These are phyloP conservation scores for Pyricularia sp. DNA, from an alignment of 2,329 filamentous ascomycete genomes.

Conservation along the genomic window DNA sequence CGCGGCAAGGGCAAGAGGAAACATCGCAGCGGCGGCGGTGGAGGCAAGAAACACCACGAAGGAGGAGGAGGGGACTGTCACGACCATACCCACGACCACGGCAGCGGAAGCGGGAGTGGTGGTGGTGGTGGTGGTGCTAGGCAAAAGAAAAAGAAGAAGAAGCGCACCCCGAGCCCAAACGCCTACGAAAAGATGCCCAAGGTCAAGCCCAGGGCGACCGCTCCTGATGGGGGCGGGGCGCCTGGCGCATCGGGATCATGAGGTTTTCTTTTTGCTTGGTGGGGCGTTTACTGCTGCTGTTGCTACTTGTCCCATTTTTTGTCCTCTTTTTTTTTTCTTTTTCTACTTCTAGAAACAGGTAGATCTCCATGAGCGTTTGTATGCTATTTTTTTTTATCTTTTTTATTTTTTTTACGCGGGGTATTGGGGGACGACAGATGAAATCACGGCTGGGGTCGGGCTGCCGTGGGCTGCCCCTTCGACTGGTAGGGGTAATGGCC, in stretches of 20 bases:
- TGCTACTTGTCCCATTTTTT: neutral
- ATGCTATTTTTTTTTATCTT: no score
- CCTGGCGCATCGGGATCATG: neutral
- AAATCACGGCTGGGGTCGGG: no score
- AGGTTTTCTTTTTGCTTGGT: neutral
- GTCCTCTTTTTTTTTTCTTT: no score
- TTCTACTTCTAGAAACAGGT: no score
- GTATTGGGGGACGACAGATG: no score
- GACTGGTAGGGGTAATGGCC: no score
- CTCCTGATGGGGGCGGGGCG: constrained; percentile 1
- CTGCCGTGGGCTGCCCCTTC: no score
- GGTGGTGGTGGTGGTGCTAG: neutral
- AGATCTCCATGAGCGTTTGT: no score
- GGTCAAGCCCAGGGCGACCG: constrained; percentile 16
- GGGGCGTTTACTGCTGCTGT: neutral
- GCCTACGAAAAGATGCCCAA: constrained; percentile 69
- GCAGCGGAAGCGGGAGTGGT: constrained; percentile 7
- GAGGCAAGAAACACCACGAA: constrained; percentile 7
- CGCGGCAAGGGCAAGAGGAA: constrained; percentile 7
- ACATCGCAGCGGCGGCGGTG: constrained; percentile 16
- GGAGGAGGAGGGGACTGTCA: constrained; percentile 17
- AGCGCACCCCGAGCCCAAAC: constrained; percentile 52
- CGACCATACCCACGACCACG: constrained; percentile 10
- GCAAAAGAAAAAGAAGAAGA: constrained; percentile 13
- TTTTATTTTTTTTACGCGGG: no score